Conservation (phyloP, 2,329 filamentous ascomycete species). For the Aureobasidium leucospermi region DNA sequence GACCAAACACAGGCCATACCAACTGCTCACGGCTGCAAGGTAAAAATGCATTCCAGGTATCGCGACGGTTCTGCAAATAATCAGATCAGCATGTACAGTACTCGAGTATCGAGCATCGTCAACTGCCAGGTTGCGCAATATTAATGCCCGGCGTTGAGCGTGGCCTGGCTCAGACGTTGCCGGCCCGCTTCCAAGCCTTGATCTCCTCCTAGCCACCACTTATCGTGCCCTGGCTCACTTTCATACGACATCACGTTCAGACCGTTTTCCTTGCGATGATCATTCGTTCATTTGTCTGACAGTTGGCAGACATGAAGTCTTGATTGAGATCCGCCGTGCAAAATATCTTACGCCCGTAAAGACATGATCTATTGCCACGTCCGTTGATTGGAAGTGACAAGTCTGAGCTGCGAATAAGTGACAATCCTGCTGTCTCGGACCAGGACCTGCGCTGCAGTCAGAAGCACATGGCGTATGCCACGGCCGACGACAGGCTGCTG, state of each 20-base stretch:
- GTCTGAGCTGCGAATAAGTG: not conserved
- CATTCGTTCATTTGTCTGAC: constrained; percentile 8
- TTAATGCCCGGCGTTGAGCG: not conserved
- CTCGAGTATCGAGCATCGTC: not conserved
- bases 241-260: not conserved
- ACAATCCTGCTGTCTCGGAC: not conserved
- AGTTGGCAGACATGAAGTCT: not conserved
- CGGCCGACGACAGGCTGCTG: not conserved
- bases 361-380: not conserved
- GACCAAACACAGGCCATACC: not conserved
- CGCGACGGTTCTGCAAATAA: not conserved
- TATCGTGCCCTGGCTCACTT: not conserved
- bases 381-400: not conserved
- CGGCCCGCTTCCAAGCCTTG: constrained; percentile 10
- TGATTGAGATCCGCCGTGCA: not conserved
- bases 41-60: not conserved
- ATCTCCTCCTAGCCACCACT: not conserved
- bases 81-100: not conserved
- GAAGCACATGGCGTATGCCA: not conserved
- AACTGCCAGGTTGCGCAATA: not conserved
- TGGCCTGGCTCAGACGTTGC: constrained; percentile 9
- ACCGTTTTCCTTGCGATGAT: not conserved
- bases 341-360: not conserved
- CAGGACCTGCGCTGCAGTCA: not conserved
- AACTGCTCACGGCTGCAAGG: not conserved